phyloP scores from a whole-genome alignment of 2,329 filamentous ascomycete genomes.

The Phoma sp. region DNA sequence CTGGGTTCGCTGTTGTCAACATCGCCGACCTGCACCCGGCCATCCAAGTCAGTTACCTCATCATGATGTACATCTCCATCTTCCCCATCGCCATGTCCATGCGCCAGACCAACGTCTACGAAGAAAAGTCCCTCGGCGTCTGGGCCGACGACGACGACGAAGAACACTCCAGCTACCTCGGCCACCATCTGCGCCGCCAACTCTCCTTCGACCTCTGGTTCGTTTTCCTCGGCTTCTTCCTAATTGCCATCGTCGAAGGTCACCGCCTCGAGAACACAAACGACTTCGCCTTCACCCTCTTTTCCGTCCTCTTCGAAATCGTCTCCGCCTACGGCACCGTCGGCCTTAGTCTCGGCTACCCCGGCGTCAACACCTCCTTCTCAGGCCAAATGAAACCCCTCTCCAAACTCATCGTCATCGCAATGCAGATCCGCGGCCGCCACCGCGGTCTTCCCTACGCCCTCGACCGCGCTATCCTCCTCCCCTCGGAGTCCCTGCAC shows the following conservation, averaged over 20 bases:
- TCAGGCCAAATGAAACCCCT: slow-evolving; percentile 79
- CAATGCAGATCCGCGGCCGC: slow-evolving; percentile 70
- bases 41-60: slow-evolving; percentile 90
- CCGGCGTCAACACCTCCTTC: slow-evolving; percentile 77
- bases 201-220: slow-evolving; percentile 98
- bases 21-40: slow-evolving; percentile 82
- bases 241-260: slow-evolving; percentile 90
- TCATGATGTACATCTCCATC: slow-evolving; percentile 99
- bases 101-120: slow-evolving; percentile 93
- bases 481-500: slow-evolving; percentile 70
- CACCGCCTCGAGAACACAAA: slow-evolving; percentile 67
- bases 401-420: slow-evolving; percentile 69
- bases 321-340: slow-evolving; percentile 75
- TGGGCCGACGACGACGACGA: slow-evolving; percentile 62
- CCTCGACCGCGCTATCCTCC: slow-evolving; percentile 71
- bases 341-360: slow-evolving; percentile 85
- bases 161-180: slow-evolving; percentile 79
- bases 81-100: slow-evolving; percentile 97
- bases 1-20: slow-evolving; percentile 84
- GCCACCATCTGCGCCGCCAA: slow-evolving; percentile 88
- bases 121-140: slow-evolving; percentile 84
- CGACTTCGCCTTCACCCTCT: slow-evolving; percentile 59
- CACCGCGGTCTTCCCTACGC: slow-evolving; percentile 71
- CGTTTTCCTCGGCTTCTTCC: slow-evolving; percentile 90
- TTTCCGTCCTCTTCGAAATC: slow-evolving; percentile 53